Percentiles rank a stretch among this genome's conserved stretches.
phyloP scores from a whole-genome alignment of 306 rosid genomes.

The Trifolium subterraneum region DNA sequence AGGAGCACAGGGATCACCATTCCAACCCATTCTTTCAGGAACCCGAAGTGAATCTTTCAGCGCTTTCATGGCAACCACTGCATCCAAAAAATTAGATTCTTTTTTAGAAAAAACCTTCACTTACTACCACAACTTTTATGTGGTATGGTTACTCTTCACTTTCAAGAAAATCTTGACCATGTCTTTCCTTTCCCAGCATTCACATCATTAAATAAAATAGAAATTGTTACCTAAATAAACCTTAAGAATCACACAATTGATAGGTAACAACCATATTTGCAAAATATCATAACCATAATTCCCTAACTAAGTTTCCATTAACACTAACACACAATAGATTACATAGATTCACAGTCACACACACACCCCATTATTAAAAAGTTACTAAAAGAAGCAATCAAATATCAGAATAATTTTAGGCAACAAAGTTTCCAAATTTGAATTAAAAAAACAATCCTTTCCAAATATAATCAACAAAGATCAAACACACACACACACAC shows the following conservation, averaged over 20 bases:
- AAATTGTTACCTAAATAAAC: background rate
- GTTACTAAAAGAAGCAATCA: slow-evolving; percentile 28
- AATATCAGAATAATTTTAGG: slow-evolving; percentile 1
- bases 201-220: too few species aligned
- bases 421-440: slow-evolving; percentile 31
- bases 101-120: slow-evolving; percentile 11
- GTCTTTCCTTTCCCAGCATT: too few species aligned
- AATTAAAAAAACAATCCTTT: slow-evolving; percentile 1
- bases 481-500: slow-evolving; percentile 3
- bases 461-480: slow-evolving; percentile 14
- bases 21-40: slow-evolving; percentile 99
- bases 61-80: slow-evolving; percentile 81
- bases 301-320: slow-evolving; percentile 24
- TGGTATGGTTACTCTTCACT: too few species aligned
- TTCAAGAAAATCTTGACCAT: too few species aligned
- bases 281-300: slow-evolving; percentile 5
- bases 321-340: background rate
- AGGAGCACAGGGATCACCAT: slow-evolving; percentile 99
- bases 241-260: slow-evolving; percentile 17
- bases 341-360: slow-evolving; percentile 33
- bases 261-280: slow-evolving; percentile 17
- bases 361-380: slow-evolving; percentile 18
- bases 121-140: slow-evolving; percentile 25
- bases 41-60: slow-evolving; percentile 83
- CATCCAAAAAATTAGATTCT: slow-evolving; percentile 28